Conservation (phyloP, 352 stramenopile species). For the Pythium sukuiense region DNA sequence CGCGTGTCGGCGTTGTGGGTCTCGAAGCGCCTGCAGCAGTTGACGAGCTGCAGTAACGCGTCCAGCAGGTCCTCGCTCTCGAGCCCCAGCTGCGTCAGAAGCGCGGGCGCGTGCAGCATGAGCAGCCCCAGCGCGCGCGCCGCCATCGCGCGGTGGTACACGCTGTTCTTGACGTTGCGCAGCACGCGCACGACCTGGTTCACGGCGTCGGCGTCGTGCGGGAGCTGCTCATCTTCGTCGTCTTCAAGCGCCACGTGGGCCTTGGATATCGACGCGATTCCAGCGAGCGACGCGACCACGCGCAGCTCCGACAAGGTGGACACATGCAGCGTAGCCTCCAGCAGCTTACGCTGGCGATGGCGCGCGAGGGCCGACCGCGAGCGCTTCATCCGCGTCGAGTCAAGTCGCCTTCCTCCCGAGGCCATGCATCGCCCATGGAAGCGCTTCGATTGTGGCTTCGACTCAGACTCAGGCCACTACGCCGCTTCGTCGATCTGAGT, state of each 20-base stretch:
- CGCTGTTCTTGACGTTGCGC: conserved; percentile 65
- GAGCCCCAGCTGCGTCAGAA: conserved; percentile 44
- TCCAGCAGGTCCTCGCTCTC: conserved; percentile 74
- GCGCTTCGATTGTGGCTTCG: not conserved
- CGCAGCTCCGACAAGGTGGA: conserved; percentile 38
- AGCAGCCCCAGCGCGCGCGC: conserved; percentile 65
- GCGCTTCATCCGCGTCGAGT: conserved; percentile 31
- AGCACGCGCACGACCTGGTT: conserved; percentile 42
- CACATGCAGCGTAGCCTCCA: conserved; percentile 54
- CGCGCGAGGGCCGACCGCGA: conserved; percentile 50
- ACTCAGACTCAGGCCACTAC: conserved; percentile 11
- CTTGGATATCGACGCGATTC: conserved; percentile 17
- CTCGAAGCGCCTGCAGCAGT: conserved; percentile 49
- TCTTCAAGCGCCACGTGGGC: not conserved
- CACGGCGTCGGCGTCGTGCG: conserved; percentile 21
- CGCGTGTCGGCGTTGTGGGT: conserved; percentile 54
- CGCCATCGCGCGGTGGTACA: conserved; percentile 65
- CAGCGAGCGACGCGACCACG: conserved; percentile 34
- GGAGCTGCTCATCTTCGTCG: not conserved
- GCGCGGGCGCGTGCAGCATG: conserved; percentile 41
- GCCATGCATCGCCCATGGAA: not conserved
- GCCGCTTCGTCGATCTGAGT: conserved; percentile 10
- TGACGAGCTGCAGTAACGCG: conserved; percentile 69
- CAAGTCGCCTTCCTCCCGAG: not conserved
- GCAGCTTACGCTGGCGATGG: conserved; percentile 55